Evolutionary conservation across 73 alveolate genomes (phyloP), one percentile per base, ranked within the genome.

Genomic region (Urostyla sp.): DNA sequence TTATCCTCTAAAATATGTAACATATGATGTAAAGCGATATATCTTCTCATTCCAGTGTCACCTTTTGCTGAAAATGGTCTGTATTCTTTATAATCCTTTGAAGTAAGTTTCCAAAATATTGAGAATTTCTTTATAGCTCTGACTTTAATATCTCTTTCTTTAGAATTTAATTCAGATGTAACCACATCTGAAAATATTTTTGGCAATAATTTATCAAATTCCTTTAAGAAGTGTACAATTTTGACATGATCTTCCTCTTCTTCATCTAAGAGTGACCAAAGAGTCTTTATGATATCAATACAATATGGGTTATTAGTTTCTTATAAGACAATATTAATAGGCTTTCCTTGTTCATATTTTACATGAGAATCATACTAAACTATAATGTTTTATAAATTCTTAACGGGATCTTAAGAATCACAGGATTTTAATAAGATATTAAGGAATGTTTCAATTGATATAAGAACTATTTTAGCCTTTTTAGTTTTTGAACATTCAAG

Each of bases 71-170:
- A 89, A 80, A 90, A 93, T 28, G 93, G 89, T 28, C 77, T 81
- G 53, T 88, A 90, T 48, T 90, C 78, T 13, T 94, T 95, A 52
- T 93, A 90, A 55, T 84, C 86, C 50, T 87, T 85, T 26, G 95
- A 87, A 0, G 98, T 93, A 45, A 90, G 88, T 63, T 87, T 93
- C 98, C 98, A 93, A 85, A 90, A 90, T 67, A 90, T 94, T 10
- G 96, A 45, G 85, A 93, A 93, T 66, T 93, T 93, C 63, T 85
- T 87, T 45, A 93, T 90, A 32, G 96, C 92, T n/a, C 82, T 53
- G 11, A 84, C 96, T 85, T 88, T 90, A 34, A 69, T 75, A 66
- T 82, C 92, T 11, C 87, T 85, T 38, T 79, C 94, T 51, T 87
- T 90, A 15, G 90, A 74, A 27, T 30, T 56, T 10, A 85, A 50